Conservation (phyloP, 2,329 filamentous ascomycete species). For the Colletotrichum godetiae region DNA sequence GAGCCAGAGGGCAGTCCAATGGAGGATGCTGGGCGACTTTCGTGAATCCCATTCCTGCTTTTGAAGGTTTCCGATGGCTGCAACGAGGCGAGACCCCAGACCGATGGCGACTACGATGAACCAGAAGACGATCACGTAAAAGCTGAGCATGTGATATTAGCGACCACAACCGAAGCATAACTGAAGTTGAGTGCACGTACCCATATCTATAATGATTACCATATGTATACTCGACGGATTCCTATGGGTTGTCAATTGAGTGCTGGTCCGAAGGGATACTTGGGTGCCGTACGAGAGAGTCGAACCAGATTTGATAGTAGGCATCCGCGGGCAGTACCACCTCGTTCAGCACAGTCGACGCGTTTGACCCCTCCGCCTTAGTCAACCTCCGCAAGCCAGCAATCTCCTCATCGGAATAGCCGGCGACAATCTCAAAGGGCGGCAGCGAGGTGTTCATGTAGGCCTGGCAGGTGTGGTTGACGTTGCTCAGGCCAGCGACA, state of each 20-base stretch:
- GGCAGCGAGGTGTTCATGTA: slow-evolving; percentile 44
- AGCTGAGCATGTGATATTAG: slow-evolving; percentile 32
- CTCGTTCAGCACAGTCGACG: slow-evolving; percentile 39
- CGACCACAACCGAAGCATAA: slow-evolving; percentile 10
- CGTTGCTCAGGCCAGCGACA: slow-evolving; percentile 38
- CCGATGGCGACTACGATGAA: slow-evolving; percentile 49
- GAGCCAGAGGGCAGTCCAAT: slow-evolving; percentile 42
- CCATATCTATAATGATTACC: slow-evolving; percentile 43
- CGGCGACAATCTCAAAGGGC: slow-evolving; percentile 46
- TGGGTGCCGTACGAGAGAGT: slow-evolving; percentile 48
- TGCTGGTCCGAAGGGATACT: not conserved
- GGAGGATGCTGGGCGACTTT: slow-evolving; percentile 6
- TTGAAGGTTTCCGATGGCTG: slow-evolving; percentile 24
- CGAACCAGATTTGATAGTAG: slow-evolving; percentile 49
- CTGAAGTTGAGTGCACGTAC: not conserved
- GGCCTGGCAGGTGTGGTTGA: slow-evolving; percentile 50
- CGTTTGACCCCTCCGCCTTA: slow-evolving; percentile 39
- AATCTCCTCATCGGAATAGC: slow-evolving; percentile 49
- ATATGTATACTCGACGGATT: slow-evolving; percentile 48
- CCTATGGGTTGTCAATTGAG: slow-evolving; percentile 40
- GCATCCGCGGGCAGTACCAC: slow-evolving; percentile 47
- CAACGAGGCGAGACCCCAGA: slow-evolving; percentile 43
- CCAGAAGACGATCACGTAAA: slow-evolving; percentile 55
- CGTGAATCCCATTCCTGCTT: slow-evolving; percentile 22
- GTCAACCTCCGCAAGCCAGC: slow-evolving; percentile 43